Conservation (phyloP, 106 monocot species). For the Xerophyta viscosa region DNA sequence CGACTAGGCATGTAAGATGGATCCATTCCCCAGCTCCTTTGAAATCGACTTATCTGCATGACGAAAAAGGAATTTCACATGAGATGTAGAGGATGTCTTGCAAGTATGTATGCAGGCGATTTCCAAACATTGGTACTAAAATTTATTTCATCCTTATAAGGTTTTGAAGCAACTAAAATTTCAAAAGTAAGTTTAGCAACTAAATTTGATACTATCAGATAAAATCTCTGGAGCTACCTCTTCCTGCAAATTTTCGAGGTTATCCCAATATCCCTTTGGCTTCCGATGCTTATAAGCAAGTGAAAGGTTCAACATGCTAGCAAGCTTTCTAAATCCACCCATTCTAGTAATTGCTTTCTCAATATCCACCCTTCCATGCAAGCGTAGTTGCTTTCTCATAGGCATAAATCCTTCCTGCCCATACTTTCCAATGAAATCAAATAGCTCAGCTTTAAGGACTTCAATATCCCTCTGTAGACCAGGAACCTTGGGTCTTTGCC, state of each 20-base stretch:
- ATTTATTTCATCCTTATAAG: too few relatives aligned
- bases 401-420: slow-evolving; percentile 97
- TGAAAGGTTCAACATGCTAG: slow-evolving; percentile 68
- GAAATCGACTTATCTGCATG: slow-evolving; percentile 75
- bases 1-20: slow-evolving; percentile 90
- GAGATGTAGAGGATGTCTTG: too few relatives aligned
- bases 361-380: slow-evolving; percentile 88
- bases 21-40: slow-evolving; percentile 95
- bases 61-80: neutral
- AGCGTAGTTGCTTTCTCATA: slow-evolving; percentile 88
- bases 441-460: slow-evolving; percentile 76
- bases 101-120: too few relatives aligned
- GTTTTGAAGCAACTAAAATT: too few relatives aligned
- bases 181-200: too few relatives aligned
- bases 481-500: slow-evolving; percentile 77
- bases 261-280: slow-evolving; percentile 96
- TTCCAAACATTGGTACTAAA: too few relatives aligned
- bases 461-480: slow-evolving; percentile 76
- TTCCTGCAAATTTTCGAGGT: slow-evolving; percentile 84
- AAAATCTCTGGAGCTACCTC: slow-evolving; percentile 46
- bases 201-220: too few relatives aligned
- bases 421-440: slow-evolving; percentile 50
- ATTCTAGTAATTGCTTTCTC: slow-evolving; percentile 89
- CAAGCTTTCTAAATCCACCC: slow-evolving; percentile 93
- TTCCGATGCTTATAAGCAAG: slow-evolving; percentile 91